Evolutionary conservation across 225 moss, liverwort and hornwort species (phyloP).

Genomic region (Takakia lepidozioides): DNA sequence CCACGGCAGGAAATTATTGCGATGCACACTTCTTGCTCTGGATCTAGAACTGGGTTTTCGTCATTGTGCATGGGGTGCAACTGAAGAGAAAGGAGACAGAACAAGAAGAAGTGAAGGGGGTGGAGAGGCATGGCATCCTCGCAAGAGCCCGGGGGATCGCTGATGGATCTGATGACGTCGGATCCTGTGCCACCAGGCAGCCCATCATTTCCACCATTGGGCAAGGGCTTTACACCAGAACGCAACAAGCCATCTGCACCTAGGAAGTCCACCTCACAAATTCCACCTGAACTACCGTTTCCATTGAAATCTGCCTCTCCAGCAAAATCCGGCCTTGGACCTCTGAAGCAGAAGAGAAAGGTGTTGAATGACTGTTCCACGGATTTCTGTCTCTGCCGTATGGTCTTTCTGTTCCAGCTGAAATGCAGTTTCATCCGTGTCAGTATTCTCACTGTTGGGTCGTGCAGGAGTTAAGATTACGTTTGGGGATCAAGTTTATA

Average conservation of each 20-base stretch:
- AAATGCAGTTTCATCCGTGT: conserved; percentile 1
- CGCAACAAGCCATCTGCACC: conserved; percentile 33
- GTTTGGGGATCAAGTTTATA: background rate
- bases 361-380: too few relatives aligned
- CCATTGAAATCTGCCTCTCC: conserved; percentile 59
- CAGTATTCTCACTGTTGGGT: background rate
- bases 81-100: too few relatives aligned
- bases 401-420: too few relatives aligned
- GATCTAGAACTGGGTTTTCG: too few relatives aligned
- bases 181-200: conserved; percentile 62
- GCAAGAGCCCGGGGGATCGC: conserved; percentile 50
- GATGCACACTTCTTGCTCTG: too few relatives aligned
- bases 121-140: conserved; percentile 32
- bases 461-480: background rate
- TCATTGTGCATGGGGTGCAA: too few relatives aligned
- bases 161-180: conserved; percentile 93
- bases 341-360: conserved; percentile 79
- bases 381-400: too few relatives aligned
- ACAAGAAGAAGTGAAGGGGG: too few relatives aligned
- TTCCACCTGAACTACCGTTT: conserved; percentile 48
- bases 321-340: conserved; percentile 64
- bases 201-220: conserved; percentile 57
- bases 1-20: too few relatives aligned
- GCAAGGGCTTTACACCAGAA: conserved; percentile 28
- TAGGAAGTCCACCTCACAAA: conserved; percentile 40